Evolutionary conservation across 352 stramenopile species (phyloP).

Genomic region (Pythium coloratum): DNA sequence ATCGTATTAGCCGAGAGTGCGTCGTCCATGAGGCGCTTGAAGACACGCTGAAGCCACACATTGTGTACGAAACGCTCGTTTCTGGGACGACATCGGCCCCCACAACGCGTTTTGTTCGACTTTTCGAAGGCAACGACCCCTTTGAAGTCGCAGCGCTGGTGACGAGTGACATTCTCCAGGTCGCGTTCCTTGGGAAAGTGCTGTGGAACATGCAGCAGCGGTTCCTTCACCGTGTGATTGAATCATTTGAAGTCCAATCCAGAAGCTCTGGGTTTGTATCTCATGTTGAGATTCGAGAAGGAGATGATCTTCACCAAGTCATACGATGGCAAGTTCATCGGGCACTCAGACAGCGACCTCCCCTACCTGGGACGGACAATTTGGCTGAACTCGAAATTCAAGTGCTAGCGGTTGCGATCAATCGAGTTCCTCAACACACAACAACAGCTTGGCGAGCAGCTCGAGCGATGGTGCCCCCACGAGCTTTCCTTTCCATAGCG

Average conservation of each 20-base stretch:
- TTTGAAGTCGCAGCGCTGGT: constrained; percentile 21
- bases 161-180: constrained; percentile 31
- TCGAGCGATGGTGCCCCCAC: constrained; percentile 9
- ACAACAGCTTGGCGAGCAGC: constrained; percentile 27
- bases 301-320: constrained; percentile 44
- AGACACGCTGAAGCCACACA: background rate
- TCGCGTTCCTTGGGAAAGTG: constrained; percentile 33
- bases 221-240: constrained; percentile 20
- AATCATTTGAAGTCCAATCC: constrained; percentile 11
- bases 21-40: background rate
- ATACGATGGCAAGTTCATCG: constrained; percentile 22
- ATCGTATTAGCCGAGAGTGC: background rate
- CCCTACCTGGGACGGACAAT: background rate
- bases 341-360: background rate
- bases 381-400: background rate
- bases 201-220: constrained; percentile 39
- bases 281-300: constrained; percentile 34
- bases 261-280: background rate
- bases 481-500: background rate
- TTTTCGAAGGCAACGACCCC: constrained; percentile 28
- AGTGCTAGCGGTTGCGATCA: background rate
- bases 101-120: background rate
- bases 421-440: constrained; percentile 21
- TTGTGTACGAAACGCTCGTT: constrained; percentile 6
- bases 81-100: background rate